Conservation (phyloP, 768 basidiomycete genomes). For the Cystofilobasidium macerans region DNA sequence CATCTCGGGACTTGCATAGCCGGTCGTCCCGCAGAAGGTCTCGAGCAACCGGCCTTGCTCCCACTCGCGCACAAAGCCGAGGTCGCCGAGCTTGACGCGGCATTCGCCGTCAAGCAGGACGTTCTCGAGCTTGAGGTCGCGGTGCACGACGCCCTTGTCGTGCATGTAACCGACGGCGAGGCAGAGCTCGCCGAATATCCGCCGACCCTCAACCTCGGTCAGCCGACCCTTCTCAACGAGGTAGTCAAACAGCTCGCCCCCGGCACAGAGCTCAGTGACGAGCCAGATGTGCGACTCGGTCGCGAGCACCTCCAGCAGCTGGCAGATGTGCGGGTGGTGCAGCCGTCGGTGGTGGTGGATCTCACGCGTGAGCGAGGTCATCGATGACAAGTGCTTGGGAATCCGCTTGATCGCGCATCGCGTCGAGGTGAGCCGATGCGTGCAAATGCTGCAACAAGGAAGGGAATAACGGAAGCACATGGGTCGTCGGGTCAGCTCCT, state of each 20-base stretch:
- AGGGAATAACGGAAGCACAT: neutral
- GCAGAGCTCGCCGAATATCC: constrained; percentile 91
- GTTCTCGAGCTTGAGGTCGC: constrained; percentile 94
- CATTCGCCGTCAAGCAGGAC: constrained; percentile 82
- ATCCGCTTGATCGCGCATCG: constrained; percentile 97
- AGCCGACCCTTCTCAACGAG: constrained; percentile 87
- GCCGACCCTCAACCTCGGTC: constrained; percentile 66
- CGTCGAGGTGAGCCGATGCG: constrained; percentile 79
- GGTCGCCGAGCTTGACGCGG: constrained; percentile 84
- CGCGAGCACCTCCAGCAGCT: constrained; percentile 95
- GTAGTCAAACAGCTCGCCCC: constrained; percentile 97
- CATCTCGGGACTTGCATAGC: constrained; percentile 84
- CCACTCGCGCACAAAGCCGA: constrained; percentile 85
- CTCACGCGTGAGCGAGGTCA: constrained; percentile 80
- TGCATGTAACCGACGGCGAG: constrained; percentile 90
- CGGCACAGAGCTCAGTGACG: constrained; percentile 89
- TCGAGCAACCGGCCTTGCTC: constrained; percentile 68
- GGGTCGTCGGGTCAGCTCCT: neutral
- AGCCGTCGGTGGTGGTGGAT: constrained; percentile 96
- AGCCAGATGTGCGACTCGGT: constrained; percentile 95
- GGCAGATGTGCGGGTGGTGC: constrained; percentile 88
- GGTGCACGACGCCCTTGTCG: constrained; percentile 82
- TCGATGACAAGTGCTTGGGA: constrained; percentile 58
- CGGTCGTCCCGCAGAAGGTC: constrained; percentile 86
- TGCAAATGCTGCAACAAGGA: constrained; percentile 57